These are phyloP conservation scores for Mortierella sp. DNA, from an alignment of 371 early-diverging fungal genomes.

Conservation along the genomic window DNA sequence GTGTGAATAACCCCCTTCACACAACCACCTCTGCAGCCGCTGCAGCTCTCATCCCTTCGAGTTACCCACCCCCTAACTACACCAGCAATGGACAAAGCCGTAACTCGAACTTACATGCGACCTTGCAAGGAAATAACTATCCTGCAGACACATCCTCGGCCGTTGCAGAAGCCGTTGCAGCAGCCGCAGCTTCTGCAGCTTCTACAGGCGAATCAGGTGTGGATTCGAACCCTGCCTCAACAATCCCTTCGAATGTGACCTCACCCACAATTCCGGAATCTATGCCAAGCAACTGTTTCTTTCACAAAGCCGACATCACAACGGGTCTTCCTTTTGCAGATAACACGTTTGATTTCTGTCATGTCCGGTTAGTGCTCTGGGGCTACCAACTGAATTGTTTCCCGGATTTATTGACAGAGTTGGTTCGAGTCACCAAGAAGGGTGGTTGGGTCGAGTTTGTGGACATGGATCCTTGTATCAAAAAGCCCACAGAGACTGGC, in stretches of 20 bases:
- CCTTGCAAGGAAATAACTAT: conserved; percentile 1
- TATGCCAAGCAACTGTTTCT: conserved; percentile 52
- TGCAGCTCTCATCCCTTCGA: background rate
- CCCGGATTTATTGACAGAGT: conserved; percentile 49
- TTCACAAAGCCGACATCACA: conserved; percentile 48
- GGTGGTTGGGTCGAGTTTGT: conserved; percentile 62
- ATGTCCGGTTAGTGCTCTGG: conserved; percentile 46
- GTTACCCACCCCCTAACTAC: background rate
- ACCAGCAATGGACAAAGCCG: background rate
- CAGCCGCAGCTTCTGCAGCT: background rate
- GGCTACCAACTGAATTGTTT: conserved; percentile 38
- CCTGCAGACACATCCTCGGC: background rate
- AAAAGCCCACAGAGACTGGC: conserved; percentile 44
- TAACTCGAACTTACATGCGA: conserved; percentile 4
- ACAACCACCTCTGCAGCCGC: too few relatives aligned
- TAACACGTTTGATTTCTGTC: conserved; percentile 54
- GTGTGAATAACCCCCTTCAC: too few relatives aligned
- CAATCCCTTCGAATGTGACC: background rate
- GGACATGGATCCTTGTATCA: conserved; percentile 53
- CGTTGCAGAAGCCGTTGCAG: background rate
- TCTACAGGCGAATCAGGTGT: background rate
- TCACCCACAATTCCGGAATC: conserved; percentile 17
- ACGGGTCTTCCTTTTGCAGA: conserved; percentile 49
- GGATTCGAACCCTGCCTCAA: background rate
- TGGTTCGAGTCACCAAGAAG: conserved; percentile 57